These are phyloP conservation scores for Candida argentea DNA, from an alignment of 805 yeast species.

Conservation along the genomic window DNA sequence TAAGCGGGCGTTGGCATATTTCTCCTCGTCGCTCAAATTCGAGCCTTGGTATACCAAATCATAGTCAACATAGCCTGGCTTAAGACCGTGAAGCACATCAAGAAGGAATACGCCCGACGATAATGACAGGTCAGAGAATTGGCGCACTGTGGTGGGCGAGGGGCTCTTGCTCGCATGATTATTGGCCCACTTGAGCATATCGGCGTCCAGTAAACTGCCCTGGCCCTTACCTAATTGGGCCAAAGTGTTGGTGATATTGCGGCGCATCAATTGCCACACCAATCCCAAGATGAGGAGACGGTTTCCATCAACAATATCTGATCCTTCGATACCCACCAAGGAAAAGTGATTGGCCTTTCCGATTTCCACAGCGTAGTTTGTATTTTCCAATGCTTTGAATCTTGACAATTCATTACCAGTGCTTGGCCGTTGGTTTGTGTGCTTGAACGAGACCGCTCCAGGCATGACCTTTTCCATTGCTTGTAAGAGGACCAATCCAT, in stretches of 20 bases:
- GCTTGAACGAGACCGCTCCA: slow-evolving; percentile 72
- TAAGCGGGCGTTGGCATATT: slow-evolving; percentile 87
- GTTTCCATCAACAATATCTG: slow-evolving; percentile 92
- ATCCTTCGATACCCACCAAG: slow-evolving; percentile 94
- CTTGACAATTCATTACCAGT: slow-evolving; percentile 69
- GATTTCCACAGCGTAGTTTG: slow-evolving; percentile 95
- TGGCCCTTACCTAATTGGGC: slow-evolving; percentile 66
- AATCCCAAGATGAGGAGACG: slow-evolving; percentile 81
- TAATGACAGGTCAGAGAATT: slow-evolving; percentile 74
- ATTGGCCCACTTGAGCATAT: slow-evolving; percentile 92
- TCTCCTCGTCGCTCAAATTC: slow-evolving; percentile 61
- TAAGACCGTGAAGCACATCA: slow-evolving; percentile 85
- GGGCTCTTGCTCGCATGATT: slow-evolving; percentile 81
- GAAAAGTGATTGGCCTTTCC: slow-evolving; percentile 92
- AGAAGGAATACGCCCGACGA: slow-evolving; percentile 73
- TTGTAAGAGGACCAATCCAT: slow-evolving; percentile 79
- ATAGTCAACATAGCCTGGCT: slow-evolving; percentile 97
- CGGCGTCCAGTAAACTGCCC: slow-evolving; percentile 54
- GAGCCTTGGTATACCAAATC: slow-evolving; percentile 74
- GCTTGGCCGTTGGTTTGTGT: slow-evolving; percentile 76
- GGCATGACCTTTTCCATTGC: slow-evolving; percentile 96
- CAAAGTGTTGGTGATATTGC: slow-evolving; percentile 83
- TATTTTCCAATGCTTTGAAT: slow-evolving; percentile 92
- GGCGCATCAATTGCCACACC: slow-evolving; percentile 98
- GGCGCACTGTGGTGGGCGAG: slow-evolving; percentile 58